Base-by-base conservation (phyloP, 371 early-diverging fungal genomes). In the Mucor mucedo region DNA sequence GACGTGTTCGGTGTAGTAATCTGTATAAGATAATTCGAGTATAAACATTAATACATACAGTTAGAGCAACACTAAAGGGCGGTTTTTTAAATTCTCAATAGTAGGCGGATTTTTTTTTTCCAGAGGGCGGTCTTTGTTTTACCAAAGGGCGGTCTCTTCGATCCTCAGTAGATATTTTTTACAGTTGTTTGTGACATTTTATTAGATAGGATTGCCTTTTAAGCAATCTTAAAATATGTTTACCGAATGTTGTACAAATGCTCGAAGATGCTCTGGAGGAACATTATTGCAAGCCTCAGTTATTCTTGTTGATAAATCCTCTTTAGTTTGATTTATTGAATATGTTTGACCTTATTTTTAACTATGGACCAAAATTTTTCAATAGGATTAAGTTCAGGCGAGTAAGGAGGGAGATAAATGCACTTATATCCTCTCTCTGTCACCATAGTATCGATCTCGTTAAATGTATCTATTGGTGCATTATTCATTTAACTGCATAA, bases 381-480 rank as follows among this genome's bases (percentile, higher is more conserved):
- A 35, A 35, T 35, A 59, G 63, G 57, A 50, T 63, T 57, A 4
- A 63, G 58, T 28, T 58, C 64, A 3, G 52, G 58, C 8, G 45
- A 58, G 38, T 58, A 58, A 5, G 53, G 53, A 27, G 57, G 56
- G 33, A 55, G 60, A 28, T 62, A 62, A 29, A 62, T 48, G 44
- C 32, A 38, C 38, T 10, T 55, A 29, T 62, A 62, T 9, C 52
- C 56, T 39, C 49, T 50, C 16, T 52, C 52, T 41, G 21, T 44
- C 3, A 61, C 52, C 35, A 61, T 52, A 0, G 30, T 4, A 8
- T 61, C 57, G 6, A 60, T 53, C 6, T 40, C 40, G 16, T 57
- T 8, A 58, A 39, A n/a, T 33, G 29, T 62, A 41, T 49, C 58
- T 6, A 67, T 67, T 14, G 58, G 58, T 10, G 58, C 58, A 54